phyloP scores from a whole-genome alignment of 75 land plant species.

The Pinus tabuliformis region DNA sequence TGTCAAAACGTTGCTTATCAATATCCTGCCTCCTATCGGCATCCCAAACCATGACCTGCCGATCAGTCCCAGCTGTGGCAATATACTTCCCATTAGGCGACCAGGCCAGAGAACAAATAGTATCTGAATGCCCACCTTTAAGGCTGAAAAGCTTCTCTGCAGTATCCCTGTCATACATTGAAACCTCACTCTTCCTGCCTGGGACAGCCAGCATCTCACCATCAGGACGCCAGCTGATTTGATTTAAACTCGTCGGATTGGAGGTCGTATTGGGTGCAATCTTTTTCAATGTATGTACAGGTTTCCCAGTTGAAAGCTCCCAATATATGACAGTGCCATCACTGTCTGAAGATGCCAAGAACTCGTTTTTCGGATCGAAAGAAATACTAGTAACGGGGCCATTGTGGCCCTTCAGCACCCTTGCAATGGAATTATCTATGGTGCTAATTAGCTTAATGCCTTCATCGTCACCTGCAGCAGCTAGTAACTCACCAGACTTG shows the following conservation, averaged over 20 bases:
- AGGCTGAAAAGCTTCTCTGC: conserved; percentile 72
- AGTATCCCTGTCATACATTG: conserved; percentile 91
- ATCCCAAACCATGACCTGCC: conserved; percentile 84
- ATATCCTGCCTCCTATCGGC: conserved; percentile 72
- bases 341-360: conserved; percentile 71
- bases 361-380: conserved; percentile 85
- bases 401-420: conserved; percentile 79
- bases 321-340: conserved; percentile 75
- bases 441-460: conserved; percentile 84
- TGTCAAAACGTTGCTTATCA: conserved; percentile 73
- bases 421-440: conserved; percentile 74
- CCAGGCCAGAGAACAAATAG: conserved; percentile 71
- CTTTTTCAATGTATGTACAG: conserved; percentile 48
- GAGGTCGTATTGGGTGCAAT: conserved; percentile 58
- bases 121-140: conserved; percentile 69
- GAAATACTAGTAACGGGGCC: conserved; percentile 60
- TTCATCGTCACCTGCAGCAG: conserved; percentile 93
- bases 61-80: conserved; percentile 77
- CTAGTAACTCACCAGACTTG: conserved; percentile 65
- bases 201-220: conserved; percentile 82
- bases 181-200: conserved; percentile 69
- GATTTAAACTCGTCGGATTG: conserved; percentile 36
- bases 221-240: conserved; percentile 80
- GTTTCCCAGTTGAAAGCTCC: conserved; percentile 69
- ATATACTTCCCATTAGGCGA: conserved; percentile 90